A percentile compares a stretch with the other conserved stretches of the same genome.
Conservation (phyloP, 176 grass and related monocot genomes). For the Oryza officinalis region DNA sequence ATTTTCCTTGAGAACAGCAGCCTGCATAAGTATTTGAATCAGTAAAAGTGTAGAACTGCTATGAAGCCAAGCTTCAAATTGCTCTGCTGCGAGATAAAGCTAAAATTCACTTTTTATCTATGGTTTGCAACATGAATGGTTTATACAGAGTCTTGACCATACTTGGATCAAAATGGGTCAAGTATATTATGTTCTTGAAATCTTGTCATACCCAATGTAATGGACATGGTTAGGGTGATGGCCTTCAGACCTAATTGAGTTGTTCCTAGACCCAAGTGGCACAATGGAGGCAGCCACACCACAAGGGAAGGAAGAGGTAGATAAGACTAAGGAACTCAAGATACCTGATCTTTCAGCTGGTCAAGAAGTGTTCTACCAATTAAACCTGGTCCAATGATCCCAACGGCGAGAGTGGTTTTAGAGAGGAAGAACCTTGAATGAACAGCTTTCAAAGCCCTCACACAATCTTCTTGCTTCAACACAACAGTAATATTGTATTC, state of each 20-base stretch:
- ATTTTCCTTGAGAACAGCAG: constrained; percentile 87
- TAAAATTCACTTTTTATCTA: constrained; percentile 8
- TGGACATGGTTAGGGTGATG: not conserved
- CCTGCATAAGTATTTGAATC: constrained; percentile 49
- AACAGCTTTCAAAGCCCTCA: constrained; percentile 78
- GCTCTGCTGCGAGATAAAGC: not conserved
- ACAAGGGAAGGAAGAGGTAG: not conserved
- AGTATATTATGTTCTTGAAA: not conserved
- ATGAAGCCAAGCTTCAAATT: not conserved
- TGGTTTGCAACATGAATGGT: not conserved
- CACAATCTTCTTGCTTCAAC: constrained; percentile 96
- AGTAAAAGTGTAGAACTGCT: not conserved
- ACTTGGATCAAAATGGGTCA: not conserved
- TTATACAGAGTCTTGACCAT: not conserved
- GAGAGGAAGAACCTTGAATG: constrained; percentile 98
- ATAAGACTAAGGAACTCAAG: constrained; percentile 4
- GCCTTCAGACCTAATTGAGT: not conserved
- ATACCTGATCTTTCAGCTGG: constrained; percentile 95
- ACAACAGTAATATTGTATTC: constrained; percentile 99
- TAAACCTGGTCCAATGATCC: constrained; percentile 90
- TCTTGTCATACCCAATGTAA: not conserved
- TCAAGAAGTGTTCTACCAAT: constrained; percentile 89
- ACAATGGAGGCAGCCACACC: not conserved
- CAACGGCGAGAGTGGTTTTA: constrained; percentile 83
- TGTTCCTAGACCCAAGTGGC: not conserved